Percentiles rank a stretch among this genome's conserved stretches.
Evolutionary conservation across 2,329 filamentous ascomycete species (phyloP).

Genomic region (Colletotrichum spaethianum): DNA sequence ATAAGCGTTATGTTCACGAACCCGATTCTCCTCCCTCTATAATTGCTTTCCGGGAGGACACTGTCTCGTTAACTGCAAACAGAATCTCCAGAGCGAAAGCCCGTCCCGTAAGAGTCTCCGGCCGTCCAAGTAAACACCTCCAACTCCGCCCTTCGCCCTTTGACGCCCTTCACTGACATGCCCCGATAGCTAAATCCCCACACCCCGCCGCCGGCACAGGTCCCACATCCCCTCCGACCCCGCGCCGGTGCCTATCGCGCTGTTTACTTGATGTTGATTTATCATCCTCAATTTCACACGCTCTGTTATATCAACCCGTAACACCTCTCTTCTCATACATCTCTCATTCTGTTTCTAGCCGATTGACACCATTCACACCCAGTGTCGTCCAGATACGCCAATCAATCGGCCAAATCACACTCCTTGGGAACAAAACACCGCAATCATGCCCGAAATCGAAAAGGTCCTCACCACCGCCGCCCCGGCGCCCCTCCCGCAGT

Average conservation of each 20-base stretch:
- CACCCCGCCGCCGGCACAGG: slow-evolving; percentile 11
- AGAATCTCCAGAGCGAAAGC: not conserved
- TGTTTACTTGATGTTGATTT: slow-evolving; percentile 2
- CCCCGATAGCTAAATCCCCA: slow-evolving; percentile 1
- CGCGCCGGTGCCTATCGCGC: slow-evolving; percentile 18
- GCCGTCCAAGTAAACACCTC: no score
- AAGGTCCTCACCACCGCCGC: slow-evolving; percentile 46
- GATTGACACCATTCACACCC: not conserved
- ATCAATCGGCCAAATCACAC: no score
- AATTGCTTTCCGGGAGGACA: not conserved
- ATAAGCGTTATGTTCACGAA: not conserved
- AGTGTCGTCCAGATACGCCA: not conserved
- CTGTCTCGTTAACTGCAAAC: not conserved
- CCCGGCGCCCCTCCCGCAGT: slow-evolving; percentile 63
- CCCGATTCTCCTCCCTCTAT: not conserved
- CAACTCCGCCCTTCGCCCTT: not conserved
- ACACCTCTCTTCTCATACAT: no score
- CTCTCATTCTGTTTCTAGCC: not conserved
- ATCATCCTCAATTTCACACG: slow-evolving; percentile 5
- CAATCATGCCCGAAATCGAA: slow-evolving; percentile 25
- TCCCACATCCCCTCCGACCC: slow-evolving; percentile 30
- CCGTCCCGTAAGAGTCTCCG: not conserved
- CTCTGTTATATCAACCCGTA: not conserved
- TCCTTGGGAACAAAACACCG: not conserved
- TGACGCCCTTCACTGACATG: not conserved